Evolutionary conservation across 768 basidiomycete species (phyloP), one percentile per base, ranked within the genome.

Genomic region (Kwoniella sp.): DNA sequence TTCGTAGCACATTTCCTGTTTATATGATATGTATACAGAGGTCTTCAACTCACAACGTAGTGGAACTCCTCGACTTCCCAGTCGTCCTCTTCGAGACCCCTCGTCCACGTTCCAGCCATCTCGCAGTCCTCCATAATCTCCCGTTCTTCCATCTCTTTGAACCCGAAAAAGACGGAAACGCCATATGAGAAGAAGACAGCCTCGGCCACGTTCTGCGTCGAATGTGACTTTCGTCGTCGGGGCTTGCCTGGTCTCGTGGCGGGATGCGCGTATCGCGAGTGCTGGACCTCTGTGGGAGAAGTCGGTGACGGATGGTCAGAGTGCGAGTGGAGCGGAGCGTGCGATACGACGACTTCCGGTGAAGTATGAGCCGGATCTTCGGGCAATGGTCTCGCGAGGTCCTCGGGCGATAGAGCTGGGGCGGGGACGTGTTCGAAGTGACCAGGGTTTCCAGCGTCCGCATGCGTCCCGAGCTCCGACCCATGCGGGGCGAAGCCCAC

Each of bases 21-120:
- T n/a, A n/a, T n/a, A n/a, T n/a, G 62, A 48, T 25, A 59, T 37
- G 26, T 34, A 8, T 26, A 20, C 5, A n/a, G 48, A 5, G 20
- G 25, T 5, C 48, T 4, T n/a, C 25, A 12, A 84, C 87, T 29
- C 75, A 92, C 92, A 12, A 86, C 84, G 81, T 88, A 96, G 83
- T 96, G 93, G 70, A 90, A 95, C 73, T 93, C 89, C 78, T 97
- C 94, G 22, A 94, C 84, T 76, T 96, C 92, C 93, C 93, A 94
- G 68, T 89, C 86, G 11, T 85, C 86, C 75, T 91, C 86, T 8
- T 79, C 79, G 45, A 89, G 82, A 57, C 83, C 84, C 48, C 89
- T 81, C 59, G 85, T 86, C 83, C 92, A 83, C 0, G 88, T 84
- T 1, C 89, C 88, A 0, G 90, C 91, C 41, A 83, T 85, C 4